Conservation (phyloP, 2,329 filamentous ascomycete species). For the Drechslerella dactyloides region DNA sequence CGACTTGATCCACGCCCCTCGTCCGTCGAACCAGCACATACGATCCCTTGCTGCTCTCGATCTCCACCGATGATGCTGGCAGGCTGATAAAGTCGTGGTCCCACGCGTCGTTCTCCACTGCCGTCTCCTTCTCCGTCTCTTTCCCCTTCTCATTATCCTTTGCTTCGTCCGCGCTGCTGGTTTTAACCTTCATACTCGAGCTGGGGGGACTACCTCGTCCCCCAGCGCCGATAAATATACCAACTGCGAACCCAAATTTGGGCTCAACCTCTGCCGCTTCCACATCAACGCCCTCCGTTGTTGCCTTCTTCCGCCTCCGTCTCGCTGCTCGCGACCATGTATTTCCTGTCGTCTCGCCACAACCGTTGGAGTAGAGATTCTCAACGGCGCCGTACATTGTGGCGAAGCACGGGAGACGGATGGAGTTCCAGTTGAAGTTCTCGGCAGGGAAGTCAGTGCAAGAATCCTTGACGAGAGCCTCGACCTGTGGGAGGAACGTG, state of each 20-base stretch:
- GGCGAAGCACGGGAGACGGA: slow-evolving; percentile 26
- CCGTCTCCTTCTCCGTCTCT: slow-evolving; percentile 57
- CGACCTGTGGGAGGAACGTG: slow-evolving; percentile 25
- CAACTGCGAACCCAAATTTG: slow-evolving; percentile 62
- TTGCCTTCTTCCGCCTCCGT: slow-evolving; percentile 57
- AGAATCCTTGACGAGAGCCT: slow-evolving; percentile 18
- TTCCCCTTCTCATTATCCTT: slow-evolving; percentile 52
- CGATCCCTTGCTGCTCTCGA: slow-evolving; percentile 59
- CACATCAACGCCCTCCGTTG: slow-evolving; percentile 42
- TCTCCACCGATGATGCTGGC: slow-evolving; percentile 56
- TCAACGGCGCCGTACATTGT: slow-evolving; percentile 39
- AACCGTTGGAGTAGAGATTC: slow-evolving; percentile 39
- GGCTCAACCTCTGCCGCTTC: slow-evolving; percentile 68
- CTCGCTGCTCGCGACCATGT: slow-evolving; percentile 61
- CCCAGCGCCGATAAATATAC: slow-evolving; percentile 56
- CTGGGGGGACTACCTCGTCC: slow-evolving; percentile 57
- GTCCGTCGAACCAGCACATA: slow-evolving; percentile 71
- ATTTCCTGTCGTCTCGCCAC: slow-evolving; percentile 33
- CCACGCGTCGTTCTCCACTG: slow-evolving; percentile 65
- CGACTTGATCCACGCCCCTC: slow-evolving; percentile 72
- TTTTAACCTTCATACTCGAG: slow-evolving; percentile 34
- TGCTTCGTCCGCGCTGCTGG: slow-evolving; percentile 21
- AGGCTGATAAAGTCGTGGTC: slow-evolving; percentile 59
- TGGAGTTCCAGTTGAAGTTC: slow-evolving; percentile 34
- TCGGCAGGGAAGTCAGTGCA: slow-evolving; percentile 32